These are phyloP conservation scores for Helotiales sp. DNA, from an alignment of 2,329 filamentous ascomycete genomes.

Conservation along the genomic window DNA sequence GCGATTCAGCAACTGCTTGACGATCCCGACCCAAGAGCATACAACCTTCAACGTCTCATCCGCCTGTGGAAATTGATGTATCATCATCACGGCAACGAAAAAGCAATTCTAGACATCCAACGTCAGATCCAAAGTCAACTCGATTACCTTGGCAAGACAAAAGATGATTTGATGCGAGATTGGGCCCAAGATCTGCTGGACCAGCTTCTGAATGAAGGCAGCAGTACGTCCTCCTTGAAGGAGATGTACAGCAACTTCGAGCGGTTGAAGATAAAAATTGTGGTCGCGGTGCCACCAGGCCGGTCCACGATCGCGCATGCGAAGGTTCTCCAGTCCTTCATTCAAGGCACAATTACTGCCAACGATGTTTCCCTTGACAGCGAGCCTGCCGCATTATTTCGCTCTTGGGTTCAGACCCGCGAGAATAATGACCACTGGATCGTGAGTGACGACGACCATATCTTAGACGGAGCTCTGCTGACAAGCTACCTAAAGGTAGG, in stretches of 20 bases:
- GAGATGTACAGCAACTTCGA: constrained; percentile 2
- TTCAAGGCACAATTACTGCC: constrained; percentile 8
- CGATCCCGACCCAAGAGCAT: background rate
- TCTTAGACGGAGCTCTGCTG: background rate
- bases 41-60: background rate
- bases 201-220: background rate
- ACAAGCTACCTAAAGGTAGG: constrained; percentile 3
- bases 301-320: constrained; percentile 14
- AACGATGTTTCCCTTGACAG: constrained; percentile 13
- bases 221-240: background rate
- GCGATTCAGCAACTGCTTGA: background rate
- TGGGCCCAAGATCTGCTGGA: constrained; percentile 1
- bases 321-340: constrained; percentile 13
- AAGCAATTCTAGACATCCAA: constrained; percentile 1
- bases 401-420: constrained; percentile 9
- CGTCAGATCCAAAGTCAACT: constrained; percentile 1
- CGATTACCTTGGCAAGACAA: background rate
- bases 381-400: constrained; percentile 18
- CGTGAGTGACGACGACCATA: background rate
- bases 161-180: constrained; percentile 6
- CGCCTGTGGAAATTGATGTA: constrained; percentile 11
- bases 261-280: constrained; percentile 9
- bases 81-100: constrained; percentile 8
- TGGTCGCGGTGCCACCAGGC: constrained; percentile 20
- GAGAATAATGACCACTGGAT: constrained; percentile 2